These are phyloP conservation scores for Medicago ruthenica DNA, from an alignment of 306 rosid species.

Conservation along the genomic window DNA sequence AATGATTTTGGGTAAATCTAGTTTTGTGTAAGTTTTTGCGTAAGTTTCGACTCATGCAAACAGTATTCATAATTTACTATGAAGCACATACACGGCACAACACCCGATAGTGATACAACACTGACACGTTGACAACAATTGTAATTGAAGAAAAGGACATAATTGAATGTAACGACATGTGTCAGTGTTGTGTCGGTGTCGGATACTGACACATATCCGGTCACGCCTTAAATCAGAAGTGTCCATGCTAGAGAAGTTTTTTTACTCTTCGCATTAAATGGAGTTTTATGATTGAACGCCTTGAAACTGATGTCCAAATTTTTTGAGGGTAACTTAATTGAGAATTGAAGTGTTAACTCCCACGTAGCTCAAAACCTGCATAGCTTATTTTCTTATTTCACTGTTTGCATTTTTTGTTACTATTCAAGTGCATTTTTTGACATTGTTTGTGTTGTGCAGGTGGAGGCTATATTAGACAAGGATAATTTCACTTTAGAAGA, in stretches of 20 bases:
- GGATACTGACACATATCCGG: too few species aligned
- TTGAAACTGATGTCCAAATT: slow-evolving; percentile 6
- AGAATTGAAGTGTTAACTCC: slow-evolving; percentile 16
- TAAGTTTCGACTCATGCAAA: too few species aligned
- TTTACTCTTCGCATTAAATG: neutral
- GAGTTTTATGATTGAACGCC: slow-evolving; percentile 29
- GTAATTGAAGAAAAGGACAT: too few species aligned
- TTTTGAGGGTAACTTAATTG: slow-evolving; percentile 11
- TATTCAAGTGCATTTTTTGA: slow-evolving; percentile 13
- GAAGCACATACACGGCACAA: too few species aligned
- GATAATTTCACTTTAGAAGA: slow-evolving; percentile 94
- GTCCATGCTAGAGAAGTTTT: too few species aligned
- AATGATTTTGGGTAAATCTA: neutral
- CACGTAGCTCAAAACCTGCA: slow-evolving; percentile 21
- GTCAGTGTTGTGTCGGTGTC: too few species aligned
- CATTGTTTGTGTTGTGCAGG: slow-evolving; percentile 54
- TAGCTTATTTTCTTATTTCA: slow-evolving; percentile 6
- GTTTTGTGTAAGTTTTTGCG: neutral
- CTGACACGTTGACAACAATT: too few species aligned
- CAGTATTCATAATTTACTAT: too few species aligned
- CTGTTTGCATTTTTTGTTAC: neutral
- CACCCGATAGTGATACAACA: too few species aligned
- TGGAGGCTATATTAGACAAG: slow-evolving; percentile 89
- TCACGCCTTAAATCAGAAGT: too few species aligned
- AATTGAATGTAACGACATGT: too few species aligned